Base-by-base conservation (phyloP, 768 basidiomycete species). In the Suillus brevipes region DNA sequence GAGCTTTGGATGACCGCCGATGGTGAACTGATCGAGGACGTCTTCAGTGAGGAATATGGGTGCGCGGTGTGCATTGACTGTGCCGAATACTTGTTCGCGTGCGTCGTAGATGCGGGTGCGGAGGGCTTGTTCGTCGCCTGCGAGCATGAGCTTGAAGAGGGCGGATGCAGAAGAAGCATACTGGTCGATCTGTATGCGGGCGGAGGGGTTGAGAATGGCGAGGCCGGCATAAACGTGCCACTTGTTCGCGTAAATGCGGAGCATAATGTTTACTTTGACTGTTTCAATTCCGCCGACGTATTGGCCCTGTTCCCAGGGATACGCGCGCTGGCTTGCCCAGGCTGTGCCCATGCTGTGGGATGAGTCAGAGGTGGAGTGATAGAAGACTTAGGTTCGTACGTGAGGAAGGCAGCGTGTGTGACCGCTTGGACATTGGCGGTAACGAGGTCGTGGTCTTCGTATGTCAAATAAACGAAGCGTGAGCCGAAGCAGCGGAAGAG, bases 181-280 rank as follows among this genome's bases (percentile, higher is more conserved):
- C 69, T 97, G 94, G 70, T 97, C 85, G 68, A 99, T 98, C 74
- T 98, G 97, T 1, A 83, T 76, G 49, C 86, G 85, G 0, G 97
- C 97, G 13, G 85, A 89, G 6, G 97, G 97, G 77, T 99, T 99
- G 67, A 99, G 85, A 74, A 99, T 94, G 1, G 97, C 97, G n/a
- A 99, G 86, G 2, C 97, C 97, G 16, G 97, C 97, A 75, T 99
- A 99, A 73, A 99, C 97, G 78, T 99, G 97, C 95, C 95, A 99
- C 66, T 95, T 91, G 77, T 95, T 97, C 52, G 94, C 86, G 78
- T 98, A 99, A 71, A 99, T 99, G 0, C 97, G 93, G 23, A 97
- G 85, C 67, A 92, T 89, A 77, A 98, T 90, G 82, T 99, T 99
- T 71, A 76, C 95, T 79, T 99, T 99, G 70, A 95, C 95, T 2